phyloP scores from a whole-genome alignment of 179 eudicot genomes.

The Monotropa hypopitys region DNA sequence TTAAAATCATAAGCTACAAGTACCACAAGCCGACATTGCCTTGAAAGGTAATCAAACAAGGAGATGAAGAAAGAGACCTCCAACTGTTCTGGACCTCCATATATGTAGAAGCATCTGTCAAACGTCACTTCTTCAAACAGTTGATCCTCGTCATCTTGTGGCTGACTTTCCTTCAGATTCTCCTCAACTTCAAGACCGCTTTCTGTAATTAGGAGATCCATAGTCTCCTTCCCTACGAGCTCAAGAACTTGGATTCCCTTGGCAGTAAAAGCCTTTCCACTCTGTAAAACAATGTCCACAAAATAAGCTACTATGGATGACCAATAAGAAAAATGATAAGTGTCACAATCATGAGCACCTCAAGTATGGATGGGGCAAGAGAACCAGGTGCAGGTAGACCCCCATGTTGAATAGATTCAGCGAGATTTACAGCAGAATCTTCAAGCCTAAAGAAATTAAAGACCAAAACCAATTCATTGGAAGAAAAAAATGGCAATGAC shows the following conservation, averaged over 20 bases:
- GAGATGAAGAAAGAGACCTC: constrained; percentile 40
- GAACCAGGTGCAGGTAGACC: constrained; percentile 40
- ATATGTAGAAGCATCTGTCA: constrained; percentile 91
- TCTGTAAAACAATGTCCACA: constrained; percentile 28
- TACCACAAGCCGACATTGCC: background rate
- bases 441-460: constrained; percentile 48
- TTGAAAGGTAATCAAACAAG: background rate
- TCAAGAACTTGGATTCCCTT: constrained; percentile 94
- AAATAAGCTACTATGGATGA: constrained; percentile 1
- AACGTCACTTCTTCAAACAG: constrained; percentile 74
- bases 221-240: constrained; percentile 88
- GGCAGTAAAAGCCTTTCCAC: constrained; percentile 84
- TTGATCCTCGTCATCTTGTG: constrained; percentile 48
- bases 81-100: constrained; percentile 97
- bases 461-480: background rate
- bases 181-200: constrained; percentile 67
- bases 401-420: constrained; percentile 61
- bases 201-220: constrained; percentile 83
- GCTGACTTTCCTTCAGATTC: constrained; percentile 28
- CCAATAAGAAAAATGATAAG: background rate
- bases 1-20: constrained; percentile 6
- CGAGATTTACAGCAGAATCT: constrained; percentile 52
- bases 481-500: background rate
- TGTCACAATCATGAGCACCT: constrained; percentile 32
- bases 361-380: constrained; percentile 57